phyloP scores from a whole-genome alignment of 2,329 filamentous ascomycete species.

The Colletotrichum cereale region DNA sequence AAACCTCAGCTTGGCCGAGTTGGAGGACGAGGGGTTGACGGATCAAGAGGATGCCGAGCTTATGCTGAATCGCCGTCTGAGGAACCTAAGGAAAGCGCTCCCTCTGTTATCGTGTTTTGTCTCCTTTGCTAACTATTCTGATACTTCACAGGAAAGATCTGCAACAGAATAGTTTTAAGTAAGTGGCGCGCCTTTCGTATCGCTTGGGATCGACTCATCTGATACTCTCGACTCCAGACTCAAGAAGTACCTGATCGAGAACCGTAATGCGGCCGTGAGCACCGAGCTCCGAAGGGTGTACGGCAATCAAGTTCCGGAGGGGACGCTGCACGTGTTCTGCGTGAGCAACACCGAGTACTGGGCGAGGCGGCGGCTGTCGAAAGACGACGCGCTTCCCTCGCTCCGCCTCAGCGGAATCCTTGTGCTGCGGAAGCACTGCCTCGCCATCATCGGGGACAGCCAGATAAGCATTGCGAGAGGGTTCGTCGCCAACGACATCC shows the following conservation, averaged over 20 bases:
- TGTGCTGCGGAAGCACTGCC: constrained; percentile 56
- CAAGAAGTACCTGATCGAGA: constrained; percentile 50
- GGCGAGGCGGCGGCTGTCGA: constrained; percentile 48
- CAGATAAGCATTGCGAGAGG: constrained; percentile 51
- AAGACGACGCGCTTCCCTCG: constrained; percentile 45
- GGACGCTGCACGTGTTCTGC: constrained; percentile 55
- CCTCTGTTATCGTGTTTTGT: too few species aligned
- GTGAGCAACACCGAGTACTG: constrained; percentile 60
- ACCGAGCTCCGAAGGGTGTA: constrained; percentile 48
- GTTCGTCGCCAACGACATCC: constrained; percentile 57
- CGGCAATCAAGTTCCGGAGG: constrained; percentile 41
- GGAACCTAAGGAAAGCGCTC: background rate
- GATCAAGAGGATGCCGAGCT: constrained; percentile 29
- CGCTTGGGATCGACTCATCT: background rate
- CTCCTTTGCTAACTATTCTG: background rate
- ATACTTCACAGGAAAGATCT: background rate
- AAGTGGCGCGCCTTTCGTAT: constrained; percentile 22
- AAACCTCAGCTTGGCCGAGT: constrained; percentile 39
- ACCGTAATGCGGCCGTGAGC: constrained; percentile 53
- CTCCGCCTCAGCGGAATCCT: constrained; percentile 58
- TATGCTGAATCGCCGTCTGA: background rate
- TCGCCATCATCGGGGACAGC: constrained; percentile 58
- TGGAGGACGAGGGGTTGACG: constrained; percentile 35
- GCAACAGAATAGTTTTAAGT: constrained; percentile 42
- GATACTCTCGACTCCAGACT: constrained; percentile 44